Evolutionary conservation across 495 filamentous ascomycete genomes (phyloP).

Genomic region (Tuber borchii): DNA sequence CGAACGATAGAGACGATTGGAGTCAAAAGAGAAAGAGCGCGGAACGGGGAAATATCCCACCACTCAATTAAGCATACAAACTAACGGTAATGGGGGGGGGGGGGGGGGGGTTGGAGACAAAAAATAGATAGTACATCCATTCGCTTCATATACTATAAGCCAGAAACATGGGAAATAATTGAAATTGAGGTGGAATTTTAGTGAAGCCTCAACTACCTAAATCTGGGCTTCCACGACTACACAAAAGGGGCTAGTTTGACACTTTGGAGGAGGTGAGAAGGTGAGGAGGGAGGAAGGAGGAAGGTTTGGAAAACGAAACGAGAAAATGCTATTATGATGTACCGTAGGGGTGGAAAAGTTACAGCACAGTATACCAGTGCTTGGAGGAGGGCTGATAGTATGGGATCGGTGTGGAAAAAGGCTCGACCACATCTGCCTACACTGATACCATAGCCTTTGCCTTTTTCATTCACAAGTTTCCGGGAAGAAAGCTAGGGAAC

Average conservation of each 20-base stretch:
- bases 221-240: not conserved
- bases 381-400: too few relatives aligned
- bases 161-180: not conserved
- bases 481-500: too few relatives aligned
- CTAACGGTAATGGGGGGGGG: not conserved
- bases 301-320: not conserved
- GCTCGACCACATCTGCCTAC: too few relatives aligned
- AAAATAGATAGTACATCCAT: not conserved
- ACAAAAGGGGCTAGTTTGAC: not conserved
- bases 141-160: not conserved
- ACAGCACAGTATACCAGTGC: not conserved
- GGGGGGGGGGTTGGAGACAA: not conserved
- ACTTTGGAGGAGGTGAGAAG: not conserved
- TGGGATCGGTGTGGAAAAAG: too few relatives aligned
- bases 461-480: too few relatives aligned
- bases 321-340: not conserved
- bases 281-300: not conserved
- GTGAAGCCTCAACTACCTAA: not conserved
- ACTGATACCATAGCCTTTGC: too few relatives aligned
- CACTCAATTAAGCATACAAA: not conserved
- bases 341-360: not conserved
- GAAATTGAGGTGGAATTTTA: not conserved
- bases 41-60: not conserved
- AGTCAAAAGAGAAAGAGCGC: not conserved
- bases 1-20: not conserved